phyloP scores from a whole-genome alignment of 495 filamentous ascomycete species.

The Penicillium turbatum region DNA sequence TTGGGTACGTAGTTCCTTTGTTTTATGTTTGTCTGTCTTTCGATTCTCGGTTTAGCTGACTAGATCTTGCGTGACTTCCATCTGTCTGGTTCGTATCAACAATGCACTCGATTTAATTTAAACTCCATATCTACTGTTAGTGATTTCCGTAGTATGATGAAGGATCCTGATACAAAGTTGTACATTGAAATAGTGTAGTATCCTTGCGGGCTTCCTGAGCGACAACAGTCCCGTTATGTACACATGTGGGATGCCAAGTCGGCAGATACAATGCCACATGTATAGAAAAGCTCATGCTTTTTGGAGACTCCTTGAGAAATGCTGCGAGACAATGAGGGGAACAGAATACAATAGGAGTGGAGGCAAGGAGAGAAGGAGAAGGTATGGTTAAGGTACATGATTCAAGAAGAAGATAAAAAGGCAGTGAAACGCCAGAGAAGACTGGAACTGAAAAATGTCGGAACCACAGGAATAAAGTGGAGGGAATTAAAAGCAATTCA shows the following conservation, averaged over 20 bases:
- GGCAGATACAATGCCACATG: not conserved
- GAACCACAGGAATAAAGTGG: not conserved
- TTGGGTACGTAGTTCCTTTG: no score
- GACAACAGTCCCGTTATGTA: slow-evolving; percentile 15
- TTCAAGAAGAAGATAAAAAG: not conserved
- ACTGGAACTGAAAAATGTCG: slow-evolving; percentile 2
- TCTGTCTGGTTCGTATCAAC: not conserved
- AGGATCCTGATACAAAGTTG: slow-evolving; percentile 1
- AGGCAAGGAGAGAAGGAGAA: not conserved
- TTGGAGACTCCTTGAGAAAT: slow-evolving; percentile 15
- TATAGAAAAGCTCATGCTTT: not conserved
- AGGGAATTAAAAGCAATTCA: slow-evolving; percentile 4
- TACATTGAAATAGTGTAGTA: not conserved
- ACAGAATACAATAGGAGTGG: not conserved
- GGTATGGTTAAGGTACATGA: no score
- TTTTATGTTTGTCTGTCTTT: not conserved
- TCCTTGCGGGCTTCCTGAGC: not conserved
- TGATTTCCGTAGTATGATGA: no score
- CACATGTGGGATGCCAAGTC: slow-evolving; percentile 11
- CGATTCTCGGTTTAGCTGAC: not conserved
- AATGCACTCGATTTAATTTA: not conserved
- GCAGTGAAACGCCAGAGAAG: slow-evolving; percentile 1
- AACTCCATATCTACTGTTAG: no score
- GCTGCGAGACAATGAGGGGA: not conserved
- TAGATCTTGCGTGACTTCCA: not conserved